Evolutionary conservation across 2,329 filamentous ascomycete species (phyloP), one percentile per base, ranked within the genome.

Genomic region (Fusarium sp.): DNA sequence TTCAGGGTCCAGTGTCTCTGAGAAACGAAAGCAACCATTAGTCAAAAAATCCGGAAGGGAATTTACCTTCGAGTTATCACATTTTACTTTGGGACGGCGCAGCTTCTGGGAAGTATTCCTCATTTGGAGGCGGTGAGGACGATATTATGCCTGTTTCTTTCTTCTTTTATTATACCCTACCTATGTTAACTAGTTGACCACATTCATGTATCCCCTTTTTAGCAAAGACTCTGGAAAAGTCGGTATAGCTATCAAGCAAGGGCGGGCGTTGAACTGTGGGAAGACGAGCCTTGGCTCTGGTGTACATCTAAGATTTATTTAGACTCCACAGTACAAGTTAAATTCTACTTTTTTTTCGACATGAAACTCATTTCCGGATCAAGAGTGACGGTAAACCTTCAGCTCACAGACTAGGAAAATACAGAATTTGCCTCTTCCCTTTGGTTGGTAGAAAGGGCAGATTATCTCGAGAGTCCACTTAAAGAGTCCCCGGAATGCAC

Each of bases 1-100:
- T 89, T 68, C 82, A 88, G 73, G 86, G 86, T 0, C 85, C 87
- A 2, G 78, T 81, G 21, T 76, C 83, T 11, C 68, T 87, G 57
- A 80, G 81, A 48, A 77, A 75, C 36, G 74, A 77, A 62, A 73
- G 62, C 36, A 69, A 69, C 21, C 70, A 60, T 55, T 71, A 67
- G 65, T 36, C 21, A 47, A 47, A 50, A 43, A 38, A 53, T 19
- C 39, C 46, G 50, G 43, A 53, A 26, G 24, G 39, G 48, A 30
- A 44, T 53, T 49, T 43, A 21, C 50, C 56, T 51, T 57, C 56
- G 32, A 44, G 30, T 49, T 60, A 54, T 56, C n/a, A 57, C 62
- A 55, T 55, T 54, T 30, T 24, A 21, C 28, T 59, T 38, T 39
- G 44, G 17, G 49, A 44, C 48, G 66, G 71, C 64, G 69, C 53